Evolutionary conservation across 192 early-diverging fungal species (phyloP).

Genomic region (Entomortierella parvispora): DNA sequence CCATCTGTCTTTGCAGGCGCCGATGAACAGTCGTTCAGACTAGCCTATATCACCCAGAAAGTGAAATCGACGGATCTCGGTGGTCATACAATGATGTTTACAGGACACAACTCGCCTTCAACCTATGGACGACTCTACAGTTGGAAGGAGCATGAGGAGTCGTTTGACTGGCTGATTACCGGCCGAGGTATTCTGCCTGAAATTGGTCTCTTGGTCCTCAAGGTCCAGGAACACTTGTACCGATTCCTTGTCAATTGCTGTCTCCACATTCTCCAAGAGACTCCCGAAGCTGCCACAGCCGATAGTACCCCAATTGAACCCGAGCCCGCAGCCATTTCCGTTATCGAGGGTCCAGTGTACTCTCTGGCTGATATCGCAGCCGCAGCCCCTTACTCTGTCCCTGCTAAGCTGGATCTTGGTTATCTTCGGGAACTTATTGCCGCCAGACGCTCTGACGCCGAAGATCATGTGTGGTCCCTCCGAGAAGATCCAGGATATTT

Average conservation of each 20-base stretch:
- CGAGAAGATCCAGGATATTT: constrained; percentile 43
- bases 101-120: constrained; percentile 22
- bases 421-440: constrained; percentile 32
- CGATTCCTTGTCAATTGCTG: constrained; percentile 32
- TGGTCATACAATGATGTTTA: constrained; percentile 42
- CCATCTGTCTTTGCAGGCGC: constrained; percentile 36
- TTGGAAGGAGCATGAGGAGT: constrained; percentile 23
- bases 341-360: constrained; percentile 16
- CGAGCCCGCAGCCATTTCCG: constrained; percentile 26
- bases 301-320: constrained; percentile 29
- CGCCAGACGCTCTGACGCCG: constrained; percentile 21
- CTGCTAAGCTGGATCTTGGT: constrained; percentile 22
- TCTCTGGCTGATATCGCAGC: constrained; percentile 23
- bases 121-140: constrained; percentile 26
- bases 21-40: constrained; percentile 22
- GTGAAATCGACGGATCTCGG: constrained; percentile 20
- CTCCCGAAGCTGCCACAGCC: constrained; percentile 9
- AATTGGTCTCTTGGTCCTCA: constrained; percentile 28
- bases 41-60: constrained; percentile 25
- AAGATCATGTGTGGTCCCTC: constrained; percentile 38
- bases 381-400: constrained; percentile 15
- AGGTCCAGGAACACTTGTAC: constrained; percentile 36
- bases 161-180: constrained; percentile 10
- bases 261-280: constrained; percentile 28
- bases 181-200: constrained; percentile 12